These are phyloP conservation scores for Beauveria bassiana DNA, from an alignment of 2,329 filamentous ascomycete species.

Conservation along the genomic window DNA sequence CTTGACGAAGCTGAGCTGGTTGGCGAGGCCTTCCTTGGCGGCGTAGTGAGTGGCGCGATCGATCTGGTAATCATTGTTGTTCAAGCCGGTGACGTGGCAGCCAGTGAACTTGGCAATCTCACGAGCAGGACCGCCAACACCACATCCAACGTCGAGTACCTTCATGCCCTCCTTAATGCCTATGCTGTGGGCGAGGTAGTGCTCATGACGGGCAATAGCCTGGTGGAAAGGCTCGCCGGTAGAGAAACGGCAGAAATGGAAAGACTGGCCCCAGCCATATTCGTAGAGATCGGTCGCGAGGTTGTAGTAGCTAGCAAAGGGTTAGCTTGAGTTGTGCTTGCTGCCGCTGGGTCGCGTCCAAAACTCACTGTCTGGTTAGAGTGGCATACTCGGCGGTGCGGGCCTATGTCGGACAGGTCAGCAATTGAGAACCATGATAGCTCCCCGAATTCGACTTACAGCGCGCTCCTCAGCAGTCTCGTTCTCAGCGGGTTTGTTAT, in stretches of 20 bases:
- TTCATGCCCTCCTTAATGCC: constrained; percentile 78
- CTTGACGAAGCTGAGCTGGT: constrained; percentile 82
- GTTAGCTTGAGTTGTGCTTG: constrained; percentile 9
- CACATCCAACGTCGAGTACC: constrained; percentile 93
- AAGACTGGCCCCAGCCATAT: constrained; percentile 91
- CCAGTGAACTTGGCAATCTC: constrained; percentile 96
- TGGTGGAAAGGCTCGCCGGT: constrained; percentile 80
- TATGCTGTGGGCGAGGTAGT: constrained; percentile 90
- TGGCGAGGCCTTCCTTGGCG: constrained; percentile 66
- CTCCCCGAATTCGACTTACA: constrained; percentile 37
- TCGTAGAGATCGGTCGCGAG: constrained; percentile 94
- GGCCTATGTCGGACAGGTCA: constrained; percentile 39
- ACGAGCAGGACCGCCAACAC: constrained; percentile 88
- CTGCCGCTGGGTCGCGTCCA: background rate
- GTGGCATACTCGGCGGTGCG: constrained; percentile 86
- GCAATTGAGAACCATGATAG: constrained; percentile 12
- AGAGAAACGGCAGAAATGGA: constrained; percentile 96
- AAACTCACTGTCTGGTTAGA: constrained; percentile 76
- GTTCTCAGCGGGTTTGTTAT: constrained; percentile 67
- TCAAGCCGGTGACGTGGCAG: constrained; percentile 80
- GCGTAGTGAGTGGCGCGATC: constrained; percentile 86
- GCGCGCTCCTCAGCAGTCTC: constrained; percentile 81
- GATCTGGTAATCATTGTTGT: constrained; percentile 70
- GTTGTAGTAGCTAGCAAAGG: constrained; percentile 72
- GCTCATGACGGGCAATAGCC: constrained; percentile 92